Conservation (phyloP, 2,329 filamentous ascomycete genomes). For the Ophiosphaerella narmari region DNA sequence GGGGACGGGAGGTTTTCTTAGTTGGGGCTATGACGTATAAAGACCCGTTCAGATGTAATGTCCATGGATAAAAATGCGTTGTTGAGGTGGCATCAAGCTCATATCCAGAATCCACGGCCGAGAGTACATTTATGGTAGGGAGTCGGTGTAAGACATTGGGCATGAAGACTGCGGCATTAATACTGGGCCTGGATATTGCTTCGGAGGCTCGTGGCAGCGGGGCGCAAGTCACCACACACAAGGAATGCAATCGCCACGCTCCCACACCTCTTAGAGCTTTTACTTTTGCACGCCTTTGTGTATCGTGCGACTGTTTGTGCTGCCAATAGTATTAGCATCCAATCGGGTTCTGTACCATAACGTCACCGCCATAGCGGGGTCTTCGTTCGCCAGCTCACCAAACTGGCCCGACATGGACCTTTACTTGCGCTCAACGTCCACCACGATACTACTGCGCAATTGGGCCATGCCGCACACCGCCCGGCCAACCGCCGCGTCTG, state of each 20-base stretch:
- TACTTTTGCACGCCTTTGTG: conserved; percentile 21
- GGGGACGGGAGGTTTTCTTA: conserved; percentile 21
- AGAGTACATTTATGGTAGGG: conserved; percentile 8
- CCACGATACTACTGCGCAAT: conserved; percentile 20
- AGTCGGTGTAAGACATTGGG: conserved; percentile 5
- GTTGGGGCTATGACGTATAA: conserved; percentile 28
- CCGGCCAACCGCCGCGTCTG: conserved; percentile 19
- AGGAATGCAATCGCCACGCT: conserved; percentile 6
- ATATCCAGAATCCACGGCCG: conserved; percentile 32
- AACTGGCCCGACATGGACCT: conserved; percentile 29
- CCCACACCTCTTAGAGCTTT: conserved; percentile 14
- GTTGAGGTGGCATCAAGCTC: conserved; percentile 8
- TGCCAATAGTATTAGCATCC: conserved; percentile 19
- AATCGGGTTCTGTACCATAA: conserved; percentile 29
- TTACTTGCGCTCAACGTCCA: conserved; percentile 16
- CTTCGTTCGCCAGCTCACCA: conserved; percentile 25
- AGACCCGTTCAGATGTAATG: no score
- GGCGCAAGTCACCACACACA: conserved; percentile 7
- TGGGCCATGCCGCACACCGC: conserved; percentile 29
- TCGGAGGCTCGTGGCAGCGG: conserved; percentile 2
- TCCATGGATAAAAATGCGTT: not conserved
- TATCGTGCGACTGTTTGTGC: conserved; percentile 8
- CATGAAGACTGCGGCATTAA: conserved; percentile 31
- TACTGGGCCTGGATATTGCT: conserved; percentile 8
- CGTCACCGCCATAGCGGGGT: conserved; percentile 39